Evolutionary conservation across 2,329 filamentous ascomycete genomes (phyloP).

Genomic region (Ceratocystis colombiana): DNA sequence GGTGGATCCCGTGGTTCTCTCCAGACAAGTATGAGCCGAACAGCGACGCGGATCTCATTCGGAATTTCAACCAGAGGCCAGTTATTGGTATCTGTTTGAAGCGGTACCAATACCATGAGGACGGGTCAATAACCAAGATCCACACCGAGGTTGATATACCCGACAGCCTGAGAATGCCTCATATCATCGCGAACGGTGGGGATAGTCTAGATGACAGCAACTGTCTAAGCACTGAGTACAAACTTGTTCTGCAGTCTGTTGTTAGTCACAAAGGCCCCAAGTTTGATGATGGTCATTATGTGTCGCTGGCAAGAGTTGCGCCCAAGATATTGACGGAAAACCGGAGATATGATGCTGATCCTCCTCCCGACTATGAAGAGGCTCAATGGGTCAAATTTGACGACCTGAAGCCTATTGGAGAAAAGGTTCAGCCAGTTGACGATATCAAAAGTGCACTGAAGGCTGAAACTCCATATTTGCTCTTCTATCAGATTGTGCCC

Average conservation of each 20-base stretch:
- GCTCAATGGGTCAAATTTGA: slow-evolving; percentile 87
- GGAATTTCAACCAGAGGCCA: slow-evolving; percentile 74
- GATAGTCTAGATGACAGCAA: slow-evolving; percentile 37
- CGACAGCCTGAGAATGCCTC: slow-evolving; percentile 65
- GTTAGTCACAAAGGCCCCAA: slow-evolving; percentile 71
- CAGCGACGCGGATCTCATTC: slow-evolving; percentile 71
- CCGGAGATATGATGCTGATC: slow-evolving; percentile 44
- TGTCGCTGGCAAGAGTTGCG: slow-evolving; percentile 72
- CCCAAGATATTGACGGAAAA: slow-evolving; percentile 52
- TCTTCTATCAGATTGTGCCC: slow-evolving; percentile 91
- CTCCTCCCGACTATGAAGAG: slow-evolving; percentile 56
- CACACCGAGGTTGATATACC: slow-evolving; percentile 82
- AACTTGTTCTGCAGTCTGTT: slow-evolving; percentile 79
- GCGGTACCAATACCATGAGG: slow-evolving; percentile 47
- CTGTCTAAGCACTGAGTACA: slow-evolving; percentile 78
- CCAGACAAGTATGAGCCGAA: slow-evolving; percentile 42
- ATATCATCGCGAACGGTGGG: slow-evolving; percentile 57
- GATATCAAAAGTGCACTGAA: slow-evolving; percentile 66
- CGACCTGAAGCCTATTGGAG: slow-evolving; percentile 55
- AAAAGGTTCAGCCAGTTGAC: slow-evolving; percentile 65
- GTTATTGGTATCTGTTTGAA: slow-evolving; percentile 90
- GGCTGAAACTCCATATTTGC: slow-evolving; percentile 82
- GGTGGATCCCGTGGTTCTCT: slow-evolving; percentile 86
- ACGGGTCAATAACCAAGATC: slow-evolving; percentile 32
- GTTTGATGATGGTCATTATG: slow-evolving; percentile 72